Base-by-base conservation (phyloP, 2,329 filamentous ascomycete genomes). In the Arthrobotrys conoides region DNA sequence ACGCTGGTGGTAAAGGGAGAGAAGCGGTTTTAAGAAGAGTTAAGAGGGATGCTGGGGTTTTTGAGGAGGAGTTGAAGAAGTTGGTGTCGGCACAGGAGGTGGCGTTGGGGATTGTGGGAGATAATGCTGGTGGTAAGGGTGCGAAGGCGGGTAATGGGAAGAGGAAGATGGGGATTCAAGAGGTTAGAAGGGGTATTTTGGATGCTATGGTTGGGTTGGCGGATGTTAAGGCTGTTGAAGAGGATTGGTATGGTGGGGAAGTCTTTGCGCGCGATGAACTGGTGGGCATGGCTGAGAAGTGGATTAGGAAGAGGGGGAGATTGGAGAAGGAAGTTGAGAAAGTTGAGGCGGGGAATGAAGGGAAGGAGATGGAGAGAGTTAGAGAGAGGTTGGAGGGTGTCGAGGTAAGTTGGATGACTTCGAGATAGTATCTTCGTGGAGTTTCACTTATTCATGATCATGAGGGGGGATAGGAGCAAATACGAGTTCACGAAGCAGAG, bases 171-270 rank as follows among this genome's bases (percentile, higher is more conserved):
- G 65, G 76, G 2, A 79, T 72, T 9, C 68, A 73, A 36, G 70
- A 79, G 18, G 76, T 73, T n/a, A 79, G 76, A 33, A 44, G 65
- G 27, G 76, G 76, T 5, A 69, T 79, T 36, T 66, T 79, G 51
- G 76, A 79, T 53, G 76, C 76, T n/a, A 79, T 79, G 76, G 46
- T 72, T 22, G 70, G 76, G 16, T 30, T 79, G 27, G 63, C 70
- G 16, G 76, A 79, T 65, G 64, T 79, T 0, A 79, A 79, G 36
- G 69, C 64, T 20, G 57, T 73, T 12, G 76, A 79, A 49, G 76
- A 79, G 48, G 70, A 73, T 30, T 79, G 68, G 69, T 79, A 79
- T 38, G 63, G 20, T 18, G 64, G 49, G 5, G 76, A 79, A 22
- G 24, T 20, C 24, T 48, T 24, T n/a, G 48, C 57, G 10, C 64